Evolutionary conservation across 2,329 filamentous ascomycete genomes (phyloP), one percentile per base, ranked within the genome.

Genomic region (Westerdykella aurantiaca): DNA sequence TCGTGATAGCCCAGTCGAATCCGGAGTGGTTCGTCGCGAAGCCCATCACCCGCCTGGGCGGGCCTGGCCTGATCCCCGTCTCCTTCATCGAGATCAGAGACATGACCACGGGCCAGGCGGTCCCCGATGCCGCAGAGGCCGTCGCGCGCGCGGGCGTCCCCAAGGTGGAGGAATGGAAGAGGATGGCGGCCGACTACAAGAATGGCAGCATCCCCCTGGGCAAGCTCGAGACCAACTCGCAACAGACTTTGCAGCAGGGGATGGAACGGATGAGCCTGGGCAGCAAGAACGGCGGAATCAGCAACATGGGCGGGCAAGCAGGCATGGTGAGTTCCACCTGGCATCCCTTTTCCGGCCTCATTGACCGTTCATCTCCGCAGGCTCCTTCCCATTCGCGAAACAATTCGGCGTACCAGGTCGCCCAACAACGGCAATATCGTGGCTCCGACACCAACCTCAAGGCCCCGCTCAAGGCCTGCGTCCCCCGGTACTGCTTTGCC

Each of bases 11-110:
- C 37, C 93, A 97, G 68, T 97, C 91, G 6, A 97, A 97, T 61
- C 88, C 91, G 5, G 93, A 98, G 69, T 98, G 93, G 93, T 97
- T 97, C 62, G 91, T 98, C 49, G 93, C 93, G 40, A 98, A 98
- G 70, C 93, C 93, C n/a, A 98, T 98, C 64, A 91, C 90, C 50
- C 80, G 93, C 53, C 76, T 98, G n/a, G 93, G 93, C 35, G 93
- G 93, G 1, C 93, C 93, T 1, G 93, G 93, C 34, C 72, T 98
- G 57, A 97, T 98, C 53, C 93, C 93, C 2, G 91, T 97, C 25
- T 94, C 90, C 0, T 97, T 95, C 66, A 88, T 98, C 55, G 89
- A 98, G 70, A 91, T 98, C 56, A 80, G 88, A 64, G 93, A 97
- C 67, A 95, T 96, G 85, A 81, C 82, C 5, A 89, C 87, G 1